A percentile compares a stretch with the other conserved stretches of the same genome.
phyloP scores from a whole-genome alignment of 1,284 basidiomycete genomes.

The Ganoderma lingzhi region DNA sequence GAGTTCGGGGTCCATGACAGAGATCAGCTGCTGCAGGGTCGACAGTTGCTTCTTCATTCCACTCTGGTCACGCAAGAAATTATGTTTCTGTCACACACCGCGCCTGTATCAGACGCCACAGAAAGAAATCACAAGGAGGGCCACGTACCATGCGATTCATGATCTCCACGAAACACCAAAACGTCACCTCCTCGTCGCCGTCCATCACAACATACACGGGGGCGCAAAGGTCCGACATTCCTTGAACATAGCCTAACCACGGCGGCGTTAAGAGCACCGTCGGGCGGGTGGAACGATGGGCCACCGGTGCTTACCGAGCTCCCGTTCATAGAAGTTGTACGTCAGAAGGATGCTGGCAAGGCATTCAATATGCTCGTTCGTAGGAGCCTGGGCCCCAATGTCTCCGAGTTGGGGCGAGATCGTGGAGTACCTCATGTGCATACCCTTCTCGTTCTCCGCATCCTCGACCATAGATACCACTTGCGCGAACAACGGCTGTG shows the following conservation, averaged over 20 bases:
- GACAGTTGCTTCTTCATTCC: slow-evolving; percentile 96
- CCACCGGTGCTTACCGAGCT: slow-evolving; percentile 68
- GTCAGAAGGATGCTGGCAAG: slow-evolving; percentile 88
- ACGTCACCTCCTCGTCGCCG: slow-evolving; percentile 89
- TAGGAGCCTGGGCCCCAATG: slow-evolving; percentile 83
- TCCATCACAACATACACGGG: slow-evolving; percentile 94
- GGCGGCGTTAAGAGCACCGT: not conserved
- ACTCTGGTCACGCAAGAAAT: slow-evolving; percentile 96
- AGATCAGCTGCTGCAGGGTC: slow-evolving; percentile 90
- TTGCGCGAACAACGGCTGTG: slow-evolving; percentile 84
- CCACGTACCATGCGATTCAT: slow-evolving; percentile 92
- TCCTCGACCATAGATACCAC: slow-evolving; percentile 39
- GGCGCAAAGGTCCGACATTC: slow-evolving; percentile 97
- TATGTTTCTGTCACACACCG: slow-evolving; percentile 72
- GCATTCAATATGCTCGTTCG: slow-evolving; percentile 87
- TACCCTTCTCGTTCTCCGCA: slow-evolving; percentile 61
- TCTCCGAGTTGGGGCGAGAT: slow-evolving; percentile 77
- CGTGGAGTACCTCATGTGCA: slow-evolving; percentile 60
- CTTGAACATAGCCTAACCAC: slow-evolving; percentile 84
- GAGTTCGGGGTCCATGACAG: slow-evolving; percentile 93
- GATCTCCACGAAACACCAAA: slow-evolving; percentile 95
- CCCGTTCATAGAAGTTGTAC: slow-evolving; percentile 91
- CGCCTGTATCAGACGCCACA: slow-evolving; percentile 3
- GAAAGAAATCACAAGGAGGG: not conserved
- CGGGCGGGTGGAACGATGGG: not conserved